Base-by-base conservation (phyloP, 1,139 yeast species). In the Geotrichum klebahnii region DNA sequence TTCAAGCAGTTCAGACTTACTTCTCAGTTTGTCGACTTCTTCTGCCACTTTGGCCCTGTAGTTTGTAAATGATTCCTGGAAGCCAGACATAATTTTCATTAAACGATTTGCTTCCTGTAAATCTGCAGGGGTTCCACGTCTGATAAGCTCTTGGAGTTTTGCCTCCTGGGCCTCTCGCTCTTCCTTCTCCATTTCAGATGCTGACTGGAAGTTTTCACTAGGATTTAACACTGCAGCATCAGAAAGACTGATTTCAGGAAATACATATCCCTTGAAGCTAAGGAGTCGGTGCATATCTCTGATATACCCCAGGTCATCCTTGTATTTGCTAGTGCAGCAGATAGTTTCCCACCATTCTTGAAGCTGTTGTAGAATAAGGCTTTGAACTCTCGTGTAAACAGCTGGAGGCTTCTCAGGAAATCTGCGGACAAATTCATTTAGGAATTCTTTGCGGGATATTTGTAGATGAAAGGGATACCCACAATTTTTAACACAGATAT, bases 1-100 rank as follows among this genome's bases (percentile, higher is more conserved):
- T 50, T 84, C 84, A 57, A 92, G 80, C 51, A 94, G 75, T 59
- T 87, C 95, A n/a, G 89, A 87, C 70, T 92, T 92, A 54, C 96
- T 79, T 61, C 81, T 82, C 62, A 92, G 76, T 65, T 87, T 83
- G 51, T 86, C 89, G 51, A 94, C 75, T 63, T 94, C 98, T 58
- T 85, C 89, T 38, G 82, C 81, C 38, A 90, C 84, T 59, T 84
- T 81, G 55, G 87, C 88, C 61, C 81, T 81, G 59, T 88, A 85
- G 66, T 94, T 96, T 57, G 87, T 94, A 68, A 84, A 84, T n/a
- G 66, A 58, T 51, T 68, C 71, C 48, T 67, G 60, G 72, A 87
- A 92, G 2, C 99, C 99, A 8, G 98, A 96, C 97, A 92, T 90
- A 59, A 92, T 82, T 66, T 90, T 89, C 98, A 92, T 94, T 66